Evolutionary conservation across 2,329 filamentous ascomycete species (phyloP).

Genomic region (Elsinoe perseae): DNA sequence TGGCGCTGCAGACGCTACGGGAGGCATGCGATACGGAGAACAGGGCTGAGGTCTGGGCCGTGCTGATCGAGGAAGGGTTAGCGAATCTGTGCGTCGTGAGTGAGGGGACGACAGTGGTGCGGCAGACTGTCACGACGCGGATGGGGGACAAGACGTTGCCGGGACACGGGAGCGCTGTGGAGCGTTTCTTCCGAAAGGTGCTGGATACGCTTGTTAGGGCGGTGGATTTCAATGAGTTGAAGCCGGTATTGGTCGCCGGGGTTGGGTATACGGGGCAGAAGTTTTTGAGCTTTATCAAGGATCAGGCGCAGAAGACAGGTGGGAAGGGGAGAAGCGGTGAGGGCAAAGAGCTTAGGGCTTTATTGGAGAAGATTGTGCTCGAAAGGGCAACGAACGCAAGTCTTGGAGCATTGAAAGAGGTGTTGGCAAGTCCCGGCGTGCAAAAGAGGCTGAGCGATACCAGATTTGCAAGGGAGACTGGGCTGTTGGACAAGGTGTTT

Average conservation of each 20-base stretch:
- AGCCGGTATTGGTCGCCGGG: slow-evolving; percentile 75
- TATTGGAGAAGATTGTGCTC: slow-evolving; percentile 58
- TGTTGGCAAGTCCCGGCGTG: slow-evolving; percentile 74
- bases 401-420: slow-evolving; percentile 58
- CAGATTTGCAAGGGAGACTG: slow-evolving; percentile 77
- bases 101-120: slow-evolving; percentile 68
- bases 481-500: slow-evolving; percentile 76
- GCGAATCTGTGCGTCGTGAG: slow-evolving; percentile 79
- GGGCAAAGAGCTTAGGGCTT: slow-evolving; percentile 55
- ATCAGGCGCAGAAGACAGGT: slow-evolving; percentile 35
- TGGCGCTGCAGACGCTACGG: slow-evolving; percentile 68
- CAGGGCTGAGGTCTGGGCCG: slow-evolving; percentile 74
- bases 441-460: slow-evolving; percentile 71
- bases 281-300: slow-evolving; percentile 68
- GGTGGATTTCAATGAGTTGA: slow-evolving; percentile 62
- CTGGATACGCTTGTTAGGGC: slow-evolving; percentile 68
- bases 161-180: slow-evolving; percentile 52
- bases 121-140: slow-evolving; percentile 62
- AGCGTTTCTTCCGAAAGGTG: slow-evolving; percentile 68
- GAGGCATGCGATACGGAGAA: slow-evolving; percentile 73
- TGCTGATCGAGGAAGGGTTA: slow-evolving; percentile 86
- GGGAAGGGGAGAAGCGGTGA: slow-evolving; percentile 7
- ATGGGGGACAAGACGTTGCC: slow-evolving; percentile 48
- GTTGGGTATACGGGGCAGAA: slow-evolving; percentile 79
- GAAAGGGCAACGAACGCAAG: slow-evolving; percentile 36